Conservation (phyloP, 2,329 filamentous ascomycete genomes). For the Zelopaecilomyces penicillatus region DNA sequence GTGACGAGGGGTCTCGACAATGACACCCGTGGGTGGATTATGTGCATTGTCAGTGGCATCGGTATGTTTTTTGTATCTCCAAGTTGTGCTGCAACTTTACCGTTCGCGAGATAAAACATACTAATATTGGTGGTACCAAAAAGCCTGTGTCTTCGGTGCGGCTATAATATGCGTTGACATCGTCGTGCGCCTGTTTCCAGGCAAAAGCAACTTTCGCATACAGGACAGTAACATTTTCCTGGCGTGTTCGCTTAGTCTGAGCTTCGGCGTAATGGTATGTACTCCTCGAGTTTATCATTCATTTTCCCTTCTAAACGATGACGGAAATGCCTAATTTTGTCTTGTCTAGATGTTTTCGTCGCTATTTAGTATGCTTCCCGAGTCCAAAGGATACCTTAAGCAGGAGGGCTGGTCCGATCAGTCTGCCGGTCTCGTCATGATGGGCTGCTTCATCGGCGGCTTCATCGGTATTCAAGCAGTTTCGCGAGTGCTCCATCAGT, state of each 20-base stretch:
- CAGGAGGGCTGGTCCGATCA: constrained; percentile 59
- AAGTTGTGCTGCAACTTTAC: neutral
- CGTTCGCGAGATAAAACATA: constrained; percentile 3
- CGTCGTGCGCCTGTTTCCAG: constrained; percentile 62
- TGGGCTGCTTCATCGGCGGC: constrained; percentile 61
- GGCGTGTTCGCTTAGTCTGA: constrained; percentile 80
- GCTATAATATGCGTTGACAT: constrained; percentile 82
- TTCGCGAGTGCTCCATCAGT: constrained; percentile 63
- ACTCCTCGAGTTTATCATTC: neutral
- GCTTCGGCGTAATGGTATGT: constrained; percentile 89
- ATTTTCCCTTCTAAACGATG: neutral
- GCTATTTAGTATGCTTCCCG: constrained; percentile 87
- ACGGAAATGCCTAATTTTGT: neutral
- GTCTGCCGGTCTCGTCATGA: constrained; percentile 58
- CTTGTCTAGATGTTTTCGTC: constrained; percentile 71
- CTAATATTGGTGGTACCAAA: constrained; percentile 1
- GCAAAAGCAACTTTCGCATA: constrained; percentile 72
- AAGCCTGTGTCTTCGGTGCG: constrained; percentile 64
- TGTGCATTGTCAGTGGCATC: constrained; percentile 74
- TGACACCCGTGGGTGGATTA: constrained; percentile 89
- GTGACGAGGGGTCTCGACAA: constrained; percentile 47
- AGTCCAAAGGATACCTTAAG: constrained; percentile 68
- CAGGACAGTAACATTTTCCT: constrained; percentile 84
- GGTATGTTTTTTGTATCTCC: constrained; percentile 34
- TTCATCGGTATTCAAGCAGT: constrained; percentile 69